Evolutionary conservation across 2,329 filamentous ascomycete genomes (phyloP), one percentile per base, ranked within the genome.

Genomic region (Knufia fluminis): DNA sequence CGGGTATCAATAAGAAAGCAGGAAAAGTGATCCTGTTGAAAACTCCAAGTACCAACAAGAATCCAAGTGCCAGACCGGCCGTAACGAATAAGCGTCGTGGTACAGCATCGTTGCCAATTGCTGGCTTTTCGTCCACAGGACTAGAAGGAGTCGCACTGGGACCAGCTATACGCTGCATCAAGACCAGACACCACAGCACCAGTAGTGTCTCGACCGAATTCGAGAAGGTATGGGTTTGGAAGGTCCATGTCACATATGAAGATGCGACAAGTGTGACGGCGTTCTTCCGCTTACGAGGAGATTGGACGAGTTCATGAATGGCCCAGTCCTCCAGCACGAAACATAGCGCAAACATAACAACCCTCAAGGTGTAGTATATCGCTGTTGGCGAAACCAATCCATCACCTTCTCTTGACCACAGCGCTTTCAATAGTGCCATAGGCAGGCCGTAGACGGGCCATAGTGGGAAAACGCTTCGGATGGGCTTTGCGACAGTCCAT

Each of bases 241-340:
- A 95, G 39, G 91, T 96, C 91, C 92, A 98, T 42, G 92, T 98
- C 59, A 96, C 91, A 69, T 97, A 98, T 22, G 89, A 96, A 23
- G 91, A 97, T 40, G 91, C 89, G 53, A 96, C 85, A 50, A 98
- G 76, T 40, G 94, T 74, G 39, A 94, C 79, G 8, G 89, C 87
- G 49, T 84, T 73, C 59, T 79, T 79, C 55, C 88, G 82, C 61
- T 78, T 71, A 52, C 82, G 82, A 54, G 81, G 81, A 33, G 84
- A 85, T 54, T 82, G 80, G 49, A 96, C 82, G 55, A 97, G 75
- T 67, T 98, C 92, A 71, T 95, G 82, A 51, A 98, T 79, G 9
- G 92, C 92, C 91, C 92, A 97, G 71, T 98, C 92, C 69, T 96
- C 89, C 54, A 98, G 77, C 48, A 98, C 89, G 67, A 98, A 95